Percentiles rank a stretch among this genome's conserved stretches.
Conservation (phyloP, 2,329 filamentous ascomycete genomes). For the Fusarium graminum region DNA sequence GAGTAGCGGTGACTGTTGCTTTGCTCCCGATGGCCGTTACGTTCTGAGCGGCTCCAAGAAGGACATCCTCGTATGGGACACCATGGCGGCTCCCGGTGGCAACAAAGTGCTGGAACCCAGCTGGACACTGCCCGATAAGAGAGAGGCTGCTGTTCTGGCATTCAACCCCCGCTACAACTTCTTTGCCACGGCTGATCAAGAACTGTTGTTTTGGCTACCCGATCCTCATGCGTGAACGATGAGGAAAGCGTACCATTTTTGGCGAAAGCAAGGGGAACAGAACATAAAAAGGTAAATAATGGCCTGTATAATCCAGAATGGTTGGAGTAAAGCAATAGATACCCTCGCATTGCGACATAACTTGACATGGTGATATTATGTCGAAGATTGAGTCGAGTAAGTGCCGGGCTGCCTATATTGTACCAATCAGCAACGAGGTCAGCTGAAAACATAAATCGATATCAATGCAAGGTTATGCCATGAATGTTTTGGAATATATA, state of each 20-base stretch:
- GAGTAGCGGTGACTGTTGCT: conserved; percentile 83
- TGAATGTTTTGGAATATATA: no score
- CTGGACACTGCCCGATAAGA: conserved; percentile 74
- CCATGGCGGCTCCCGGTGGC: conserved; percentile 67
- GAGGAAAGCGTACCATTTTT: not conserved
- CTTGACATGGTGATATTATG: not conserved
- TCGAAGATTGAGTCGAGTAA: not conserved
- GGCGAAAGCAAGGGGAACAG: conserved; percentile 1
- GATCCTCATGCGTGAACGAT: conserved; percentile 67
- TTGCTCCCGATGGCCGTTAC: conserved; percentile 89
- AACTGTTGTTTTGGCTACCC: conserved; percentile 83
- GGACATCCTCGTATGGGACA: conserved; percentile 90
- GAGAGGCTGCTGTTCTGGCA: conserved; percentile 79
- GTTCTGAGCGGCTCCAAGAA: conserved; percentile 82
- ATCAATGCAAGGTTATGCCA: no score
- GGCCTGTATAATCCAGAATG: not conserved
- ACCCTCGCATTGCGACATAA: conserved; percentile 24
- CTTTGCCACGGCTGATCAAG: conserved; percentile 89
- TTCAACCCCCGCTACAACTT: conserved; percentile 95
- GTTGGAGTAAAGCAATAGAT: conserved; percentile 27
- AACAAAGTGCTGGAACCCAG: conserved; percentile 73
- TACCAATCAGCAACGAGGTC: not conserved
- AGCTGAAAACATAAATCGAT: not conserved
- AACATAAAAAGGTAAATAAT: not conserved
- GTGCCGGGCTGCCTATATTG: not conserved